These are phyloP conservation scores for Tripterygium wilfordii DNA, from an alignment of 177 flowering plant species.

Conservation along the genomic window DNA sequence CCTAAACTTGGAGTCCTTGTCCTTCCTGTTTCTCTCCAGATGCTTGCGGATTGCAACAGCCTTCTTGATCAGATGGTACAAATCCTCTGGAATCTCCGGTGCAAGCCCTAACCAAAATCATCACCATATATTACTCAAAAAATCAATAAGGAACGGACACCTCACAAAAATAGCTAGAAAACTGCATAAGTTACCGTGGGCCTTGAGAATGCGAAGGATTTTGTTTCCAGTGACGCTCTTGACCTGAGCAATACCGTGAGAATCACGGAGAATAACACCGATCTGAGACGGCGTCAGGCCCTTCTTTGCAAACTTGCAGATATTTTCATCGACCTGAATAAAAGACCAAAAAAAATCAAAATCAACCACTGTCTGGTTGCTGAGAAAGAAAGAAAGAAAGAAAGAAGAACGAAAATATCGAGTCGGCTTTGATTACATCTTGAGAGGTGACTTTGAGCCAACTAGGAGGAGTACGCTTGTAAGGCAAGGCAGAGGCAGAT, in stretches of 20 bases:
- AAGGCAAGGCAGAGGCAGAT: constrained; percentile 70
- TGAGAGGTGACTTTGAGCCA: constrained; percentile 71
- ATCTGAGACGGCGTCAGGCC: constrained; percentile 89
- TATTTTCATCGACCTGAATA: constrained; percentile 74
- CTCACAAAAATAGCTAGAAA: not conserved
- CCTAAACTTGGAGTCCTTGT: constrained; percentile 76
- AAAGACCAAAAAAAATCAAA: no score
- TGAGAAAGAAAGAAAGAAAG: no score
- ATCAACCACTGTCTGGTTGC: no score
- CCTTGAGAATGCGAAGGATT: constrained; percentile 69
- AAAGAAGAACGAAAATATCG: no score
- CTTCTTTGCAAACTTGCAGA: constrained; percentile 90
- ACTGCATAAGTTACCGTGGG: constrained; percentile 35
- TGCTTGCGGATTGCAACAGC: constrained; percentile 83
- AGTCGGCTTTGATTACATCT: constrained; percentile 72
- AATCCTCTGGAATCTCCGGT: constrained; percentile 82
- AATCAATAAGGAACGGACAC: not conserved
- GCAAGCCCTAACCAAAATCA: constrained; percentile 49
- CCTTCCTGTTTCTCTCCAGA: constrained; percentile 82
- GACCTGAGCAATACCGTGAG: constrained; percentile 82
- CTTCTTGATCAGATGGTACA: constrained; percentile 73
- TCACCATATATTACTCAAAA: not conserved
- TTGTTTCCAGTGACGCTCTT: constrained; percentile 75
- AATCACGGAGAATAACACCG: constrained; percentile 86
- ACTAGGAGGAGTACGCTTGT: constrained; percentile 66